These are phyloP conservation scores for Trypanosomatidae sp. DNA, from an alignment of 208 protist genomes.

Conservation along the genomic window DNA sequence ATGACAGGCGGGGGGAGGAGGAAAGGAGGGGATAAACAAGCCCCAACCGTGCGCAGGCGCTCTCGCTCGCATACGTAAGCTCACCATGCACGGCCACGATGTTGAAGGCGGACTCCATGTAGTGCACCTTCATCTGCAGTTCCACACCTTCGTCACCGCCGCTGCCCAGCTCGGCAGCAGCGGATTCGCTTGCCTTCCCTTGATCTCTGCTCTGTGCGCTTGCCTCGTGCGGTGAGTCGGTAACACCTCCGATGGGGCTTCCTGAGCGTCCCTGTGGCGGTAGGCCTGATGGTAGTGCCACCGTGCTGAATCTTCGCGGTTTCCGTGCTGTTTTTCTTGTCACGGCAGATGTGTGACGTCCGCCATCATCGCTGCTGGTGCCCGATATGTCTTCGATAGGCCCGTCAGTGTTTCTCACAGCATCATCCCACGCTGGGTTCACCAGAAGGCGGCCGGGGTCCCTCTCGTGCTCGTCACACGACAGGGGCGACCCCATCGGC, in stretches of 20 bases:
- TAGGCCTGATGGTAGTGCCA: background rate
- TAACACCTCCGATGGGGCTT: no score
- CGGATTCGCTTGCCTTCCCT: background rate
- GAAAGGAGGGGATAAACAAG: background rate
- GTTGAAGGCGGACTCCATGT: constrained; percentile 33
- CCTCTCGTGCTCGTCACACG: background rate
- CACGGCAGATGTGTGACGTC: background rate
- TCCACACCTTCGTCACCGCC: constrained; percentile 15
- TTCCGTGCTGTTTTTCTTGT: background rate
- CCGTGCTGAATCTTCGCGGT: background rate
- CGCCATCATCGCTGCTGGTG: background rate
- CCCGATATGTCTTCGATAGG: constrained; percentile 1
- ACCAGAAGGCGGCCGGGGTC: background rate
- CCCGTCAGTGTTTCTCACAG: background rate
- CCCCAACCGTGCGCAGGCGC: constrained; percentile 20
- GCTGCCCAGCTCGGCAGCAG: background rate
- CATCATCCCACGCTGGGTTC: background rate
- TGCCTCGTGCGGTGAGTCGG: background rate
- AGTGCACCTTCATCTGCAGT: constrained; percentile 26
- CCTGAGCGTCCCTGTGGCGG: background rate
- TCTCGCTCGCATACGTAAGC: constrained; percentile 20
- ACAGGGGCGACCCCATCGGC: background rate
- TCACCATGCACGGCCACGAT: constrained; percentile 30
- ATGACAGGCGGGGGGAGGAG: background rate
- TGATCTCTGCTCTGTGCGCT: background rate